Base-by-base conservation (phyloP, 2,329 filamentous ascomycete species). In the Fusarium bulbicola region DNA sequence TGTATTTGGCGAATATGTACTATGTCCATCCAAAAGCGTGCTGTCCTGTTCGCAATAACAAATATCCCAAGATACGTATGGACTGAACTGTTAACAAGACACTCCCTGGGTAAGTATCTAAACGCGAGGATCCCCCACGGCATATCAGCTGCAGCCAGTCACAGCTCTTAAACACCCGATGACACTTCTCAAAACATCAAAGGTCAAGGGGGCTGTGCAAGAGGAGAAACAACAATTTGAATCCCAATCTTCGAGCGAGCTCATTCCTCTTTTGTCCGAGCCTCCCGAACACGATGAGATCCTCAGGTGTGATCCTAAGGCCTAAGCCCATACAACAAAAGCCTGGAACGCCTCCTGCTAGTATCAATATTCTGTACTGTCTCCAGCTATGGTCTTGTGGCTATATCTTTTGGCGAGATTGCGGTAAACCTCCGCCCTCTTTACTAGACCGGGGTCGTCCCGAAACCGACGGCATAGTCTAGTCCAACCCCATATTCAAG, bases 161-260 rank as follows among this genome's bases (percentile, higher is more conserved):
- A 63, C 52, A 62, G 34, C 59, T 63, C 50, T 47, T 68, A 56
- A 32, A 59, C 56, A 59, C 46, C 53, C 61, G 52, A 70, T 70
- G 66, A 57, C 67, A 66, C 45, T 67, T 60, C 50, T 59, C 58
- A 34, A 43, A 68, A 63, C 50, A 43, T 50, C 54, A 28, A 72
- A 66, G 65, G 69, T 15, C 40, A 49, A 59, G 69, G 70, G 70
- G 70, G 70, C 70, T 72, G 70, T 72, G 70, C 68, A 70, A 66
- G 58, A 69, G 54, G 54, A 70, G 66, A 70, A 70, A 61, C 49
- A 54, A 46, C 64, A 62, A 57, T 47, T 59, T 42, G 50, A 42
- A 52, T 58, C 58, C 45, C 65, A 63, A 49, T 43, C 28, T 68
- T 30, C 20, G 52, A 61, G 62, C 45, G 36, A 67, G 47, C 43